Percentiles rank a stretch among this genome's conserved stretches.
Conservation (phyloP, 306 rosid species). For the Trifolium pratense region DNA sequence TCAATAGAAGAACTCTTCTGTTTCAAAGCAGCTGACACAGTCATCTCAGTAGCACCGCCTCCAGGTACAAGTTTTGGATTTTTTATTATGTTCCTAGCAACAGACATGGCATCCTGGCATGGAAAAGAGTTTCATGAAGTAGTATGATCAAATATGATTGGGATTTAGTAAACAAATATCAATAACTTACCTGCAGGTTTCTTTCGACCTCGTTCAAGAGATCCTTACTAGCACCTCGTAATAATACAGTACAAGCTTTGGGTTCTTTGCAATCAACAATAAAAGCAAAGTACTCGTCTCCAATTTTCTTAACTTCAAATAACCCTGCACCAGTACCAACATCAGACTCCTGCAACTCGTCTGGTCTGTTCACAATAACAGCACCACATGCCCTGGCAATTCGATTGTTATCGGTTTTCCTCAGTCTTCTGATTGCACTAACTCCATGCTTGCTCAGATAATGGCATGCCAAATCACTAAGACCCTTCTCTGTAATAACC, state of each 20-base stretch:
- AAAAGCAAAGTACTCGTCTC: constrained; percentile 81
- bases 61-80: constrained; percentile 95
- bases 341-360: constrained; percentile 94
- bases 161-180: background rate
- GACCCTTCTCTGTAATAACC: constrained; percentile 93
- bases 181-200: constrained; percentile 75
- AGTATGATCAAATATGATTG: constrained; percentile 5
- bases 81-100: constrained; percentile 87
- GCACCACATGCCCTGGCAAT: constrained; percentile 97
- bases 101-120: constrained; percentile 90
- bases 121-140: constrained; percentile 44
- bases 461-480: constrained; percentile 96
- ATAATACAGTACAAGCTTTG: constrained; percentile 82
- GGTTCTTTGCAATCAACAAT: constrained; percentile 93
- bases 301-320: constrained; percentile 93
- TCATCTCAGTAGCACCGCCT: constrained; percentile 96
- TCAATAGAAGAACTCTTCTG: constrained; percentile 95
- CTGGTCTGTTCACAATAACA: constrained; percentile 91
- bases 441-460: constrained; percentile 86
- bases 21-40: constrained; percentile 90
- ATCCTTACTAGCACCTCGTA: constrained; percentile 95
- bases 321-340: constrained; percentile 93
- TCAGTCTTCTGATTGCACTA: constrained; percentile 89
- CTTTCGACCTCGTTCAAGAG: constrained; percentile 89
- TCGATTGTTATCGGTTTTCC: constrained; percentile 87